Base-by-base conservation (phyloP, 2,329 filamentous ascomycete genomes). In the Stemphylium vesicarium region DNA sequence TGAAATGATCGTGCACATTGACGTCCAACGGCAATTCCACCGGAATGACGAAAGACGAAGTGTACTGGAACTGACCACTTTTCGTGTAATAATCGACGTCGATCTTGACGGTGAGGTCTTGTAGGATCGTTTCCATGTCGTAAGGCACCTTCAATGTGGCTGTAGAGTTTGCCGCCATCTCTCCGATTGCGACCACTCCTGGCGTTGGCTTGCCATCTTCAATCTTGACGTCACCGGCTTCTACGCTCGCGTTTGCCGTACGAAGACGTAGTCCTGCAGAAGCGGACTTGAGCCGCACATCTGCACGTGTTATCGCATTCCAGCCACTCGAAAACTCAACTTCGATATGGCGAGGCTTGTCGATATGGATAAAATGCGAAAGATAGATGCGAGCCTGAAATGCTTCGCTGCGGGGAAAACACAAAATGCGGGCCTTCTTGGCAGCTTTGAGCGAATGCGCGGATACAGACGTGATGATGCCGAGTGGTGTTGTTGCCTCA, bases 1-100 rank as follows among this genome's bases (percentile, higher is more conserved):
- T 96, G 80, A 98, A 98, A 24, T 96, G 86, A 65, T 99, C 95
- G 68, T 98, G 93, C 5, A 99, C 95, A 62, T 98, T 98, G 59
- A 99, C 95, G 3, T 94, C 93, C 3, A 99, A 82, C 0, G 92
- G 91, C 4, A 99, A 80, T 1, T 89, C 84, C 1, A 95, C 88
- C 2, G 88, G 84, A 16, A 96, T 81, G 3, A 82, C 84, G 16
- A 85, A 83, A 7, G 82, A 81, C 13, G 83, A 84, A 13, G 85
- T 83, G 70, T 88, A 89, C 49, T 82, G 80, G 60, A 91, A 90
- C 7, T 79, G 80, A 2, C 88, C 89, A 2, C 84, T 78, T 0
- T 85, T 80, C 0, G 90, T 93, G 2, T 83, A 83, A 69, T 95
- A 96, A 0, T 80, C 81, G 9, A 92, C 81, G 60, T 96, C 93